Evolutionary conservation across 2,329 filamentous ascomycete genomes (phyloP).

Genomic region (Diaporthe citri): DNA sequence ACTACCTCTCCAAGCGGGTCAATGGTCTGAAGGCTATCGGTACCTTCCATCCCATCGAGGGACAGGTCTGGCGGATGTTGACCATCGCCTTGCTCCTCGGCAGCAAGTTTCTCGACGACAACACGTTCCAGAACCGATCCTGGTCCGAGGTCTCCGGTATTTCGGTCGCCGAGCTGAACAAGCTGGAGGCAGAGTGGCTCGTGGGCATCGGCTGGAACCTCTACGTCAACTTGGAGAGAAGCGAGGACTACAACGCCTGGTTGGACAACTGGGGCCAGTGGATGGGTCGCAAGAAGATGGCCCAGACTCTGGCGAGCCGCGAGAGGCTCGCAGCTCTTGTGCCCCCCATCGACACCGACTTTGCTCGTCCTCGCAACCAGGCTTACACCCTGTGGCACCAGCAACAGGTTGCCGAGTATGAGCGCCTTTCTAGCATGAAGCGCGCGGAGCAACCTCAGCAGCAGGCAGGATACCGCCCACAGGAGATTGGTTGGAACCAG

Average conservation of each 20-base stretch:
- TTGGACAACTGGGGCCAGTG: slow-evolving; percentile 71
- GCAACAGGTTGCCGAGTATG: slow-evolving; percentile 68
- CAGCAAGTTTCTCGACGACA: slow-evolving; percentile 97
- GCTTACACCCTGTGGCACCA: slow-evolving; percentile 62
- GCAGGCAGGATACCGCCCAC: slow-evolving; percentile 54
- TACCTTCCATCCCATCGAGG: slow-evolving; percentile 70
- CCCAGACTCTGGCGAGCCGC: slow-evolving; percentile 60
- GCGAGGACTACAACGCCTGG: slow-evolving; percentile 77
- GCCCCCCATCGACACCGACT: slow-evolving; percentile 61
- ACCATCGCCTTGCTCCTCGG: slow-evolving; percentile 87
- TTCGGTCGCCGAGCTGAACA: slow-evolving; percentile 84
- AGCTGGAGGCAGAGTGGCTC: slow-evolving; percentile 90
- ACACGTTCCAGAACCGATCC: slow-evolving; percentile 96
- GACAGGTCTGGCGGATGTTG: slow-evolving; percentile 87
- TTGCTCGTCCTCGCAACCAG: slow-evolving; percentile 49
- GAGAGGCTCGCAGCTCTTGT: slow-evolving; percentile 64
- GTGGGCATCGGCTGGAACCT: slow-evolving; percentile 85
- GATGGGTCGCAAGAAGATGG: slow-evolving; percentile 67
- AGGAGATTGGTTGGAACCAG: slow-evolving; percentile 60
- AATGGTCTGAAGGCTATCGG: slow-evolving; percentile 74
- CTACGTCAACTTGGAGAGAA: slow-evolving; percentile 85
- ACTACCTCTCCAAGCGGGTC: slow-evolving; percentile 88
- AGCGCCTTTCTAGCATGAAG: slow-evolving; percentile 59
- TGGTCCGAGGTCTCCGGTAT: slow-evolving; percentile 97
- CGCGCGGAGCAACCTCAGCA: slow-evolving; percentile 47